phyloP scores from a whole-genome alignment of 768 basidiomycete genomes.

The Xerocomus spinulosus region DNA sequence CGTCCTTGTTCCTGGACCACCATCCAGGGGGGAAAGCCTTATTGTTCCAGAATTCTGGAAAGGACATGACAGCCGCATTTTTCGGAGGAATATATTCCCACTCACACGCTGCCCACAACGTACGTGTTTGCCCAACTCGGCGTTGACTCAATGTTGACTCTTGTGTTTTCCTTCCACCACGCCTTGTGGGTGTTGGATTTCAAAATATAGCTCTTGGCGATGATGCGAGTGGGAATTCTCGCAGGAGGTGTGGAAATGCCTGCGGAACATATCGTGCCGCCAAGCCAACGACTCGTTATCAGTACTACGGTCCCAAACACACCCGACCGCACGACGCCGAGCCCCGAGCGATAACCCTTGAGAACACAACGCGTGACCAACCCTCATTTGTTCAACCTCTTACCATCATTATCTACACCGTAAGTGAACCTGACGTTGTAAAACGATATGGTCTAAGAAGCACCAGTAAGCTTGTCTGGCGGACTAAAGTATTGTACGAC shows the following conservation, averaged over 20 bases:
- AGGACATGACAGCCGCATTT: constrained; percentile 80
- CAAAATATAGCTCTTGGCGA: constrained; percentile 51
- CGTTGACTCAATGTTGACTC: neutral
- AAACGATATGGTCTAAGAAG: neutral
- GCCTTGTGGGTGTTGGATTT: neutral
- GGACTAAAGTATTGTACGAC: constrained; percentile 1
- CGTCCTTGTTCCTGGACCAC: constrained; percentile 62
- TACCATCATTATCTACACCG: neutral
- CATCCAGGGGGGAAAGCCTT: constrained; percentile 75
- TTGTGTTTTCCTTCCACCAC: constrained; percentile 4
- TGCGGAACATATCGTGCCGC: constrained; percentile 41
- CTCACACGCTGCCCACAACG: constrained; percentile 79
- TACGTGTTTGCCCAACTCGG: constrained; percentile 30
- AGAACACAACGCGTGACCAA: neutral
- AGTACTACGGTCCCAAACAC: constrained; percentile 11
- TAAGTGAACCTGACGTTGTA: constrained; percentile 3
- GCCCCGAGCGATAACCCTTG: neutral
- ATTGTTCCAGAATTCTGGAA: constrained; percentile 60
- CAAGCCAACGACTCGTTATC: constrained; percentile 39
- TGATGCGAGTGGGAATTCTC: constrained; percentile 72
- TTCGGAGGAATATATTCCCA: constrained; percentile 82
- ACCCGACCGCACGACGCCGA: neutral
- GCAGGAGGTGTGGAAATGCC: constrained; percentile 58
- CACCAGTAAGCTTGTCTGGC: neutral
- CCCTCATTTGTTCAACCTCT: constrained; percentile 15